These are phyloP conservation scores for Pestalotiopsis sp. DNA, from an alignment of 2,329 filamentous ascomycete genomes.

Conservation along the genomic window DNA sequence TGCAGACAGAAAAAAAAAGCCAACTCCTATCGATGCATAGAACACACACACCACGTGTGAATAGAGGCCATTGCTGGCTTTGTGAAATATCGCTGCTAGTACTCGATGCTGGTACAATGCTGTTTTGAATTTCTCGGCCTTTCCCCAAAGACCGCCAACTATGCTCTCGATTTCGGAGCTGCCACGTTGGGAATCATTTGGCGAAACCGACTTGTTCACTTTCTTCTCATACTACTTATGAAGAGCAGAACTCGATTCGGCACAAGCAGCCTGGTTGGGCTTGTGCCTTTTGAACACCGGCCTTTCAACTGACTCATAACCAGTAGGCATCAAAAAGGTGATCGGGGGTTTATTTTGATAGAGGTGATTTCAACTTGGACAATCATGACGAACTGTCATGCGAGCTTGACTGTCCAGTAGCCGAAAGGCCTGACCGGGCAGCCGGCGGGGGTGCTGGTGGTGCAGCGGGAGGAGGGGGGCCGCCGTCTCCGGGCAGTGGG, in stretches of 20 bases:
- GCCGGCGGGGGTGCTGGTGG: constrained; percentile 19
- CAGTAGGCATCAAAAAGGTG: neutral
- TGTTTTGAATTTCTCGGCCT: neutral
- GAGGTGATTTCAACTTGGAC: neutral
- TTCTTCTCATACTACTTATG: neutral
- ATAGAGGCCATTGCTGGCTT: neutral
- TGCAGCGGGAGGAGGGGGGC: constrained; percentile 25
- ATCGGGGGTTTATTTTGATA: neutral
- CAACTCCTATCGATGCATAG: neutral
- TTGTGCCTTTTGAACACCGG: neutral
- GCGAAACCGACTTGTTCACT: neutral
- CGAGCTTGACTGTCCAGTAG: neutral
- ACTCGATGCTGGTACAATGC: neutral
- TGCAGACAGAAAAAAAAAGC: neutral
- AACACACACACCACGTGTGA: neutral
- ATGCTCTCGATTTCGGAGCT: neutral
- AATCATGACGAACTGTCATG: neutral
- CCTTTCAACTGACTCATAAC: neutral
- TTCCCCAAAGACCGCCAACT: neutral
- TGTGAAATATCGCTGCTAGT: neutral
- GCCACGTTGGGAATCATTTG: neutral
- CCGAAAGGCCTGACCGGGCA: neutral
- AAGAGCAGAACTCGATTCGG: neutral
- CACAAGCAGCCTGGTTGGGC: neutral
- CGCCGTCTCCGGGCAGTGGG: constrained; percentile 19